Percentiles rank a stretch among this genome's conserved stretches.
Conservation (phyloP, 495 filamentous ascomycete genomes). For the Aspergillus leporis region DNA sequence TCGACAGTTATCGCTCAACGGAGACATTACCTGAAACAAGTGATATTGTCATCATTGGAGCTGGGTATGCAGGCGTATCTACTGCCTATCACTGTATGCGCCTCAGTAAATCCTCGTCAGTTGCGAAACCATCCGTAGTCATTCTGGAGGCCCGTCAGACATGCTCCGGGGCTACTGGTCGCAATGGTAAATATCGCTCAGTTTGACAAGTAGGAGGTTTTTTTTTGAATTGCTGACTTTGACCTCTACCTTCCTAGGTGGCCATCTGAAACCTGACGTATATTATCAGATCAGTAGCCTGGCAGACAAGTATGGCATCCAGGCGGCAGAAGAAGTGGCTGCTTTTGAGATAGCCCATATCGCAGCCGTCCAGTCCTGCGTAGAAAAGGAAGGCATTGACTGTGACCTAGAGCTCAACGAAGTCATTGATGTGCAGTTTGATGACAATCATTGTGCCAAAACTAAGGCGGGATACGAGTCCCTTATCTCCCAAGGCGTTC, state of each 20-base stretch:
- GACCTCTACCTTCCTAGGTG: conserved; percentile 21
- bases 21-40: conserved; percentile 56
- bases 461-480: conserved; percentile 27
- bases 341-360: conserved; percentile 35
- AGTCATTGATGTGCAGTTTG: conserved; percentile 32
- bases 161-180: conserved; percentile 79
- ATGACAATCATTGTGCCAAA: conserved; percentile 17
- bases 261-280: conserved; percentile 39
- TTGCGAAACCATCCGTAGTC: conserved; percentile 48
- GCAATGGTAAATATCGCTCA: conserved; percentile 36
- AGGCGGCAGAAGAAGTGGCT: conserved; percentile 36
- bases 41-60: conserved; percentile 72
- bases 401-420: conserved; percentile 34
- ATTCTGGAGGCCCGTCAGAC: conserved; percentile 82
- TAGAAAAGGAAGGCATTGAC: conserved; percentile 33
- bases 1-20: conserved; percentile 64
- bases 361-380: conserved; percentile 23
- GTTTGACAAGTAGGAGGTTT: background rate
- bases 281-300: conserved; percentile 29
- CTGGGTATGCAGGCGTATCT: conserved; percentile 69
- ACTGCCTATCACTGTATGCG: conserved; percentile 61
- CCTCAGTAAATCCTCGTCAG: conserved; percentile 30
- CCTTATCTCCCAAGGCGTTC: conserved; percentile 22
- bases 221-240: background rate
- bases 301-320: conserved; percentile 28